Base-by-base conservation (phyloP, 2,329 filamentous ascomycete genomes). In the Monosporascus sp. region DNA sequence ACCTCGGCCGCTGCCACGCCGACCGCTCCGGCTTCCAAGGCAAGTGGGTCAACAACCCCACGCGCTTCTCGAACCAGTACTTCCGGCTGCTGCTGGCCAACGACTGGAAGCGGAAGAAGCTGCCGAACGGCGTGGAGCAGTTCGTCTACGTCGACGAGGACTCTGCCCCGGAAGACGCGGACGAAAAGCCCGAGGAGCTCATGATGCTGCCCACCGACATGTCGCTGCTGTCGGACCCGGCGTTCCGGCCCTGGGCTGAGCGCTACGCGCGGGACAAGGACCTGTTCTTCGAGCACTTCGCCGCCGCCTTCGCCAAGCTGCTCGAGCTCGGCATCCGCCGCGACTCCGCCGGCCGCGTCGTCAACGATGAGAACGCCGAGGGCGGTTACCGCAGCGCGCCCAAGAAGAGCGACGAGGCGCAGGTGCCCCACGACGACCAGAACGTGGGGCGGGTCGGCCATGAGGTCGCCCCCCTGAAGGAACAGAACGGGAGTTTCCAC, bases 181-280 rank as follows among this genome's bases (percentile, higher is more conserved):
- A 78, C 46, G 79, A 84, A 60, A 66, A 63, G 5, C 66, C 66
- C 37, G 82, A 85, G 59, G 78, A 79, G 52, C 69, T 86, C 43
- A 86, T 86, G 84, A 86, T 86, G 84, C 64, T 86, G 63, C 83
- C 83, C 0, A 85, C 82, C 2, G 83, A 86, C 63, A 78, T 86
- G 62, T 78, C 82, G 5, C 71, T 86, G 40, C 68, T 78, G 4
- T 71, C 74, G 1, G 83, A 87, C 58, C 65, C 72, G 3, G 63
- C 58, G 6, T 86, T 87, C 64, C 65, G 71, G 19, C 69, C 70
- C 7, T 86, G 78, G 76, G 82, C 86, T 14, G 72, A 82, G 65
- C 63, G 72, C 55, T 86, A 86, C 62, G 81, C 82, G 4, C 70
- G 76, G 49, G 81, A 86, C 61, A 84, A 84, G 67, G 81, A 85